Conservation (phyloP, 2,329 filamentous ascomycete species). For the Bipolaris victoriae region DNA sequence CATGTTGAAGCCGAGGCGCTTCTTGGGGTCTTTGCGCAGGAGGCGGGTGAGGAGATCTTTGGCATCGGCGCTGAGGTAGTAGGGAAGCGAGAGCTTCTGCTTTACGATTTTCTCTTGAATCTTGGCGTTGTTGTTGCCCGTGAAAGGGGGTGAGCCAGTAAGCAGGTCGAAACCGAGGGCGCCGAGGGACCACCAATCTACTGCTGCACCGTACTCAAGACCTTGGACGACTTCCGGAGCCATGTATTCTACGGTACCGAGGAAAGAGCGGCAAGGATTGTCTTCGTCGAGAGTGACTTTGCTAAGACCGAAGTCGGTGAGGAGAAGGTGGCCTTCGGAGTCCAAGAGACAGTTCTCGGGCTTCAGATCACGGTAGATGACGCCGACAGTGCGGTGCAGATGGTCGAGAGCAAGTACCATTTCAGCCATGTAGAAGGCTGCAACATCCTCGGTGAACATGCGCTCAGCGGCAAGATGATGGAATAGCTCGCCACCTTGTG, state of each 20-base stretch:
- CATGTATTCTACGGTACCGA: constrained; percentile 99
- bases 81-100: constrained; percentile 86
- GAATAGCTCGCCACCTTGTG: constrained; percentile 94
- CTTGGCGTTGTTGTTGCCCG: constrained; percentile 88
- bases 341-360: constrained; percentile 97
- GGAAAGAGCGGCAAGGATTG: constrained; percentile 80
- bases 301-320: constrained; percentile 96
- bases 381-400: constrained; percentile 87
- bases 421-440: constrained; percentile 98
- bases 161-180: constrained; percentile 91
- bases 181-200: constrained; percentile 99
- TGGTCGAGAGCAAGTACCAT: constrained; percentile 95
- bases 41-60: constrained; percentile 92
- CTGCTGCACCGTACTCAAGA: constrained; percentile 87
- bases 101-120: constrained; percentile 96
- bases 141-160: constrained; percentile 90
- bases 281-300: constrained; percentile 84
- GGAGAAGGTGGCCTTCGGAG: constrained; percentile 84
- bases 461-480: constrained; percentile 91
- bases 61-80: constrained; percentile 87
- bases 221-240: constrained; percentile 92
- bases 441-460: constrained; percentile 89
- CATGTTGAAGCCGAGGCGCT: constrained; percentile 87
- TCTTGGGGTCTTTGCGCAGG: constrained; percentile 87
- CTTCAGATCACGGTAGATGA: constrained; percentile 96